These are phyloP conservation scores for Eruca vesicaria DNA, from an alignment of 441 rosid genomes.

Conservation along the genomic window DNA sequence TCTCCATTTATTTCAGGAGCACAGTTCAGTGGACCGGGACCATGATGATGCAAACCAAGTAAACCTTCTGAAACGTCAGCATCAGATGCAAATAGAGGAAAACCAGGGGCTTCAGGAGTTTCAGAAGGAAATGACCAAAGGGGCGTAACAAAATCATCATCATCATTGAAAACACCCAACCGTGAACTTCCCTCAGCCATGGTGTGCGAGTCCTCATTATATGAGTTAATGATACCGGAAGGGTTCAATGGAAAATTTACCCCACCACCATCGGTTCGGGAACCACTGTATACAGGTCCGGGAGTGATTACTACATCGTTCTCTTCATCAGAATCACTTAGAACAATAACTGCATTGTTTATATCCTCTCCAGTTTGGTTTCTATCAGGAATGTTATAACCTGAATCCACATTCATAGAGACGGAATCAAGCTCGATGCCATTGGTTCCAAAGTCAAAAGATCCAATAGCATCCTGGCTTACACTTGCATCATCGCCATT, in stretches of 20 bases:
- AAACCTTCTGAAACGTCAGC: conserved; percentile 57
- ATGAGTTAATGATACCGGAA: conserved; percentile 57
- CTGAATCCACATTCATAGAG: conserved; percentile 60
- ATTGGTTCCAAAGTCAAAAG: conserved; percentile 62
- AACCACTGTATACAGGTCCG: conserved; percentile 46
- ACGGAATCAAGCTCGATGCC: conserved; percentile 83
- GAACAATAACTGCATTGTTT: conserved; percentile 78
- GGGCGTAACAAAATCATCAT: conserved; percentile 70
- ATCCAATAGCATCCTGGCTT: conserved; percentile 80
- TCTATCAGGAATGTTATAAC: conserved; percentile 52
- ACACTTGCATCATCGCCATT: conserved; percentile 97
- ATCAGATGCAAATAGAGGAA: conserved; percentile 76
- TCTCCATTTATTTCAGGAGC: conserved; percentile 57
- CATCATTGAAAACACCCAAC: conserved; percentile 62
- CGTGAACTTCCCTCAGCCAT: conserved; percentile 57
- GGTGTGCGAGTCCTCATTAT: conserved; percentile 57
- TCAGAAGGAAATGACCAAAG: conserved; percentile 74
- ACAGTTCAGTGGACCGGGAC: conserved; percentile 46
- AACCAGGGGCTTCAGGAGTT: conserved; percentile 63
- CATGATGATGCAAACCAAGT: conserved; percentile 59
- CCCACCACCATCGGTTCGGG: conserved; percentile 58
- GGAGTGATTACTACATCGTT: conserved; percentile 61
- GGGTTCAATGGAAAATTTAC: conserved; percentile 58
- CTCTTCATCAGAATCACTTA: conserved; percentile 95
- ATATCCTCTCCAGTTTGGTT: conserved; percentile 52